Evolutionary conservation across 1,284 basidiomycete species (phyloP), one percentile per base, ranked within the genome.

Genomic region (Leccinum fallax): DNA sequence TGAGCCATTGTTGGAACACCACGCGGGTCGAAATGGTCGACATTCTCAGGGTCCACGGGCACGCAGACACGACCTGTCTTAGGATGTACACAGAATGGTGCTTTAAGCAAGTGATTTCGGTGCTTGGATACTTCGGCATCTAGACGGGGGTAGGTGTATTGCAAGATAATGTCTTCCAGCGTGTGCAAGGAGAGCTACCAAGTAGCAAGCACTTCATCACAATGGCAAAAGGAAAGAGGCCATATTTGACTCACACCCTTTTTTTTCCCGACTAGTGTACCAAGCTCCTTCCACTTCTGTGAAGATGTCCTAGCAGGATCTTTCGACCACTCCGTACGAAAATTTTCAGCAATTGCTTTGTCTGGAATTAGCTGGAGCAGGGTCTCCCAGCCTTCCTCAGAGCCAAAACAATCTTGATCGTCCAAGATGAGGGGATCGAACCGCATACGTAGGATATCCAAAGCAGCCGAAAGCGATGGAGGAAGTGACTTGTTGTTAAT

Each of bases 121-220:
- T 97, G 94, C 73, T 98, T 97, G 2, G 95, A 96, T 15, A 99
- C 97, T 76, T 99, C 97, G 6, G 94, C 90, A 76, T 99, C 97
- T 64, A 99, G 86, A 16, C 97, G 89, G 2, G 97, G 97, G 75
- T 99, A 99, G 0, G 94, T 97, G 77, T 98, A 98, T 73, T 96
- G 93, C 13, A 99, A 80, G 61, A 97, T 83, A 61, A 98, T 86
- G 68, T 98, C 97, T 72, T 97, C 90, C 73, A 92, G 77, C 1
- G 87, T 85, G 2, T 77, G 74, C 43, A 66, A 70, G 38, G 85
- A 69, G 58, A 71, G 68, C 9, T 63, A 61, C 80, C 85, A 59
- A 28, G 48, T n/a, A 38, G 9, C 26, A 19, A 32, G 32, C 19
- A 58, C 28, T 9, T 34, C 30, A 30, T 74, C 36, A 63, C 52